Evolutionary conservation across 371 early-diverging fungal species (phyloP), one percentile per base, ranked within the genome.

Genomic region (Syncephalis fuscata): DNA sequence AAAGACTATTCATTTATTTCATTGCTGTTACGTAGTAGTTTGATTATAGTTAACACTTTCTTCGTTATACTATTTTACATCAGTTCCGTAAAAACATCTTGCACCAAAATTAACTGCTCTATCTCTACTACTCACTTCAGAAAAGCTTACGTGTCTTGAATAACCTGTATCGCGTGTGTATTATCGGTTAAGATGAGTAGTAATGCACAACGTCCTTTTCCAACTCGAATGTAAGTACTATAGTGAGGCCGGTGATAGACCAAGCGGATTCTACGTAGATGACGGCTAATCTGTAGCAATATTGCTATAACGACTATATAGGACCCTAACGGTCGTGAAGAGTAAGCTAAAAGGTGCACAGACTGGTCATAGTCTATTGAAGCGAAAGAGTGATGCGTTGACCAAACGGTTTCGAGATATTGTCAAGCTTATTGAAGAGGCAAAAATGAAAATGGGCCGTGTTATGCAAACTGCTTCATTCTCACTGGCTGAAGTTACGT

Each of bases 401-500:
- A 89, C 97, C 9, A 80, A 87, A 44, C 83, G 95, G 45, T 97
- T 98, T 70, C 71, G 96, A 50, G 81, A 80, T 19, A 93, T 99
- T 53, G 80, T 95, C 24, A 78, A 80, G 54, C 88, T 94, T 65
- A 94, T 97, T 63, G 88, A 90, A 56, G 91, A 93, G 59, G 80
- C 75, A 65, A 46, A 50, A 21, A 23, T 4, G 21, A 11, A 16
- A 66, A 95, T 98, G 89, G 94, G 95, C 48, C 87, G 86, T 63
- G 78, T 94, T 39, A 87, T 99, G 84, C 98, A 92, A 66, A 78
- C 78, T 44, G 99, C 99, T 19, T 92, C 90, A 38, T 97, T 98
- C 61, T 92, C 96, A 15, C 74, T 98, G 44, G 90, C 98, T 17
- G 92, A 98, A 66, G 99, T 98, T 40, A 87, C 88, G 55, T 99